These are phyloP conservation scores for Dalechampia spathulata DNA, from an alignment of 441 rosid species.

Conservation along the genomic window DNA sequence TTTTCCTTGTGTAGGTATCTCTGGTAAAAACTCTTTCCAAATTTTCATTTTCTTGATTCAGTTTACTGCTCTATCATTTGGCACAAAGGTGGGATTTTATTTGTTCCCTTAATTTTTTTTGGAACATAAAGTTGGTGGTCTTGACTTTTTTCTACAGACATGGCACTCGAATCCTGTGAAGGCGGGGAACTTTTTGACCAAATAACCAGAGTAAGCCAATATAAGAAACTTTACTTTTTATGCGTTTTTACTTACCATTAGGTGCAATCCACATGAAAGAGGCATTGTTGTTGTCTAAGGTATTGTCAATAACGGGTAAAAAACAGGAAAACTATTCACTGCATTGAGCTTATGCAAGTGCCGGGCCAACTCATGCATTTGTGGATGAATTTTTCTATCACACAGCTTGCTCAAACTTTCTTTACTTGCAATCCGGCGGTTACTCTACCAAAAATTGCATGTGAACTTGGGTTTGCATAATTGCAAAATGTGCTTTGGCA, in stretches of 20 bases:
- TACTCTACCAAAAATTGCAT: not conserved
- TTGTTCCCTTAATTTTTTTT: slow-evolving; percentile 3
- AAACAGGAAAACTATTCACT: not conserved
- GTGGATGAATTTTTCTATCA: too few relatives aligned
- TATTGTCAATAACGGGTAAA: not conserved
- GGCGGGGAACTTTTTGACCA: slow-evolving; percentile 99
- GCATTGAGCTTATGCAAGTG: not conserved
- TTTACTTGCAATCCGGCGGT: not conserved
- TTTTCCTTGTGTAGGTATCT: slow-evolving; percentile 55
- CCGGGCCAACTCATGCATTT: too few relatives aligned
- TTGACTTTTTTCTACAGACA: slow-evolving; percentile 45
- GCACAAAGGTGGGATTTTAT: not conserved
- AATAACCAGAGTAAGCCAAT: slow-evolving; percentile 80
- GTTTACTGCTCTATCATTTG: slow-evolving; percentile 6
- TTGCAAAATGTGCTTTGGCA: not conserved
- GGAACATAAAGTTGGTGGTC: slow-evolving; percentile 8
- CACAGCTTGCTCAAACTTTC: too few relatives aligned
- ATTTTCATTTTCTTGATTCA: slow-evolving; percentile 4
- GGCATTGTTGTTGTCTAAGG: not conserved
- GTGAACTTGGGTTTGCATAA: not conserved
- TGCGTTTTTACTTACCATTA: not conserved
- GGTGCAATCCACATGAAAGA: not conserved
- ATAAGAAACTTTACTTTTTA: not conserved
- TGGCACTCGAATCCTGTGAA: slow-evolving; percentile 99
- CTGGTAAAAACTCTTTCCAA: slow-evolving; percentile 15